Conservation (phyloP, 2,329 filamentous ascomycete species). For the Fusarium nisikadoi region DNA sequence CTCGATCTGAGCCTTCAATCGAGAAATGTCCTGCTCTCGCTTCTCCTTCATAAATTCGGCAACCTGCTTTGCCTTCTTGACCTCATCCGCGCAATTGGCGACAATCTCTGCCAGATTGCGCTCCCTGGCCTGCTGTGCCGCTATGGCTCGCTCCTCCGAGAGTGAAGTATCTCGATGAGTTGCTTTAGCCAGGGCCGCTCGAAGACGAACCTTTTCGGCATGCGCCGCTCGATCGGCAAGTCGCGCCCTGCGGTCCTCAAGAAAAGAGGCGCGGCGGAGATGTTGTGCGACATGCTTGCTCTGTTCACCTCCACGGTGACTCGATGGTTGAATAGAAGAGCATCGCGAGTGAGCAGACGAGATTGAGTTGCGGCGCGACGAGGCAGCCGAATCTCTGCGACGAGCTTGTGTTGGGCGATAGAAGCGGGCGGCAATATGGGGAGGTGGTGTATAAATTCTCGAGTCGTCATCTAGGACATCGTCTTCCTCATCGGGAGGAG, state of each 20-base stretch:
- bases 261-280: slow-evolving; percentile 80
- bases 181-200: slow-evolving; percentile 79
- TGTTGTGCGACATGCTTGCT: slow-evolving; percentile 84
- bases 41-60: slow-evolving; percentile 85
- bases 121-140: slow-evolving; percentile 81
- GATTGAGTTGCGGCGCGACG: slow-evolving; percentile 82
- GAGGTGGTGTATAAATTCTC: slow-evolving; percentile 70
- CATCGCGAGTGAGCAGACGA: slow-evolving; percentile 79
- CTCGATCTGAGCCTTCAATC: slow-evolving; percentile 79
- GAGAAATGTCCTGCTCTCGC: slow-evolving; percentile 77
- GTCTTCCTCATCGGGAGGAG: slow-evolving; percentile 50
- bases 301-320: slow-evolving; percentile 67
- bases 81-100: slow-evolving; percentile 83
- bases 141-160: slow-evolving; percentile 80
- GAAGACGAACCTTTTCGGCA: slow-evolving; percentile 82
- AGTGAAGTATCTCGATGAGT: slow-evolving; percentile 70
- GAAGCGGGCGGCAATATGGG: slow-evolving; percentile 82
- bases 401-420: slow-evolving; percentile 74
- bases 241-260: slow-evolving; percentile 82
- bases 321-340: slow-evolving; percentile 65
- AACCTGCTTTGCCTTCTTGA: slow-evolving; percentile 83
- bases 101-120: slow-evolving; percentile 85
- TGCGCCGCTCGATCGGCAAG: slow-evolving; percentile 84
- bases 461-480: slow-evolving; percentile 49
- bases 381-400: slow-evolving; percentile 79